phyloP scores from a whole-genome alignment of 176 grass and related monocot genomes.

The Bolboschoenus planiculmis region DNA sequence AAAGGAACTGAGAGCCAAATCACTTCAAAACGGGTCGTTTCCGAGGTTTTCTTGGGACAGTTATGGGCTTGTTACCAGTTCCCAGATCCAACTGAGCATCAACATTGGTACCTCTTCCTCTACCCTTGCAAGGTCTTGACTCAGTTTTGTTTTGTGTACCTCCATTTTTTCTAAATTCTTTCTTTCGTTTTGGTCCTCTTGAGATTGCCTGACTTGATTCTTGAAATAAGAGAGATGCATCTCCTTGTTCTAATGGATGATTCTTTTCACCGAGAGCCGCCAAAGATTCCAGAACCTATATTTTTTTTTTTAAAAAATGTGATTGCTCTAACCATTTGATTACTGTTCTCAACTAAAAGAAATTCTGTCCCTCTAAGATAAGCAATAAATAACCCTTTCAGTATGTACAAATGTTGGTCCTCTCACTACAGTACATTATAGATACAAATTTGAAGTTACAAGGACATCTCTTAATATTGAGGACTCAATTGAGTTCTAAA shows the following conservation, averaged over 20 bases:
- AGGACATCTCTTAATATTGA: not conserved
- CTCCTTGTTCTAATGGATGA: not conserved
- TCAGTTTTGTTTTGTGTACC: not conserved
- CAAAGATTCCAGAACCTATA: not conserved
- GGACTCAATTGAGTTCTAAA: not conserved
- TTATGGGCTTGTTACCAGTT: constrained; percentile 8
- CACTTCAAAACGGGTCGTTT: constrained; percentile 4
- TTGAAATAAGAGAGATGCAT: not conserved
- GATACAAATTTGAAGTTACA: not conserved
- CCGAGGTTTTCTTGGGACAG: constrained; percentile 3
- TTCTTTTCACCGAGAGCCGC: not conserved
- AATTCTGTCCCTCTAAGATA: not conserved
- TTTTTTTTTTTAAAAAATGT: not conserved
- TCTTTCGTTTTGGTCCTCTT: constrained; percentile 7
- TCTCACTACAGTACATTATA: not conserved
- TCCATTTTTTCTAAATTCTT: not conserved
- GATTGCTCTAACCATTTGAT: not conserved
- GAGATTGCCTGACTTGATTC: not conserved
- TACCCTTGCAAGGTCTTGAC: not conserved
- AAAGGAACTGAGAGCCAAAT: not conserved
- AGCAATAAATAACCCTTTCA: not conserved
- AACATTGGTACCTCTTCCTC: constrained; percentile 4
- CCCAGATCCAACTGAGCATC: not conserved
- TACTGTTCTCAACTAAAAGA: not conserved
- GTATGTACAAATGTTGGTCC: not conserved